A percentile compares a stretch with the other conserved stretches of the same genome.
Conservation (phyloP, 208 protist genomes). For the Naegleria fowleri region DNA sequence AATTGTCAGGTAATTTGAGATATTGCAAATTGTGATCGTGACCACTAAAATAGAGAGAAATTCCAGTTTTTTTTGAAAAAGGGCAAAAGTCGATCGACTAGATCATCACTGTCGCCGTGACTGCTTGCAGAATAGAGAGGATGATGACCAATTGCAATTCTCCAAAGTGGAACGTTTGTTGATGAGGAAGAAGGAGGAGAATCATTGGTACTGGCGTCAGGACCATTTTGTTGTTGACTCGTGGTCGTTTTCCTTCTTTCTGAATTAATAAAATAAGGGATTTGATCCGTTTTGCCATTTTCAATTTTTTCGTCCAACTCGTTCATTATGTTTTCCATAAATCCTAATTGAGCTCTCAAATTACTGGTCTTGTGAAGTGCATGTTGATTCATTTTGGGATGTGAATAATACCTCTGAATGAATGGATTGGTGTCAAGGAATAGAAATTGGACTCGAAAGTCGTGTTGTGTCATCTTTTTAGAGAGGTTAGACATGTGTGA, state of each 20-base stretch:
- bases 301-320: neutral
- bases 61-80: neutral
- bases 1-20: neutral
- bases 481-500: no score
- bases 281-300: neutral
- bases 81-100: neutral
- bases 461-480: no score
- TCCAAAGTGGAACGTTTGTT: neutral
- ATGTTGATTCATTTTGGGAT: neutral
- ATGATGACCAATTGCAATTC: neutral
- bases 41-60: neutral
- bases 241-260: neutral
- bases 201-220: neutral
- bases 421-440: neutral
- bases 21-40: neutral
- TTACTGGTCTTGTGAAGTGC: neutral
- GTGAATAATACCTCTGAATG: neutral
- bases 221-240: neutral
- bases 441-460: neutral
- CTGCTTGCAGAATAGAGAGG: neutral
- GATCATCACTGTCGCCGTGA: neutral
- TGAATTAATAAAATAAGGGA: neutral
- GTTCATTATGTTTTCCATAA: neutral
- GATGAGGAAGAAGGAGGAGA: no score
- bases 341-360: neutral